Conservation (phyloP, 2,329 filamentous ascomycete genomes). For the Cladosporium sp. region DNA sequence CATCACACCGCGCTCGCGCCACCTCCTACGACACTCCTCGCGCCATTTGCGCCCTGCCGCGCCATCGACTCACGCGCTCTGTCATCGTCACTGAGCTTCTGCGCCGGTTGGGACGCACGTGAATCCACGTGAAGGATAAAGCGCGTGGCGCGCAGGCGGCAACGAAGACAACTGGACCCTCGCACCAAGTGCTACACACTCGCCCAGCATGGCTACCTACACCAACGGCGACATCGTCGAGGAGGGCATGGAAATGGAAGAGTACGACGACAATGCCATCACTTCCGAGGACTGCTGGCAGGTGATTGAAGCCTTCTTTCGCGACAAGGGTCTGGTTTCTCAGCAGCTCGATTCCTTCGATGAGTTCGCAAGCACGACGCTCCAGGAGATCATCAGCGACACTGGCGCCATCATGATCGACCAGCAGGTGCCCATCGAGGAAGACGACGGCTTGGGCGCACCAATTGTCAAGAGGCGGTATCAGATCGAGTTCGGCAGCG, state of each 20-base stretch:
- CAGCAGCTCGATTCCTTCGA: conserved; percentile 99
- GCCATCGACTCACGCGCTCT: conserved; percentile 4
- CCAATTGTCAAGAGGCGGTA: conserved; percentile 85
- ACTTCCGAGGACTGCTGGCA: conserved; percentile 98
- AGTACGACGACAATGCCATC: conserved; percentile 48
- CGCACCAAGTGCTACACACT: conserved; percentile 2
- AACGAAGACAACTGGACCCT: neutral
- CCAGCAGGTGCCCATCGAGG: conserved; percentile 75
- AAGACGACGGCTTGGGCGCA: conserved; percentile 59
- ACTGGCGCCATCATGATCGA: conserved; percentile 90
- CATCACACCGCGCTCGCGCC: neutral
- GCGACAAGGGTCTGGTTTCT: conserved; percentile 89
- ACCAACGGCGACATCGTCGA: conserved; percentile 11
- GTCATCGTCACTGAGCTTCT: neutral
- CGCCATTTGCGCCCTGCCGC: conserved; percentile 6
- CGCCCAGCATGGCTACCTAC: conserved; percentile 12
- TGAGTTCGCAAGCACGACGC: conserved; percentile 89
- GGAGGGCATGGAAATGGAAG: conserved; percentile 14
- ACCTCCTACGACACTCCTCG: neutral
- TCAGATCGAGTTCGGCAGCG: conserved; percentile 88
- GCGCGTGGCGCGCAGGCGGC: conserved; percentile 9
- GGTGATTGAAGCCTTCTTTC: conserved; percentile 96
- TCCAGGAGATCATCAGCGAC: conserved; percentile 91
- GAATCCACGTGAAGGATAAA: neutral
- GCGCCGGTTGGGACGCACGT: neutral